Base-by-base conservation (phyloP, 2,329 filamentous ascomycete genomes). In the Zasmidium citrigriseum region DNA sequence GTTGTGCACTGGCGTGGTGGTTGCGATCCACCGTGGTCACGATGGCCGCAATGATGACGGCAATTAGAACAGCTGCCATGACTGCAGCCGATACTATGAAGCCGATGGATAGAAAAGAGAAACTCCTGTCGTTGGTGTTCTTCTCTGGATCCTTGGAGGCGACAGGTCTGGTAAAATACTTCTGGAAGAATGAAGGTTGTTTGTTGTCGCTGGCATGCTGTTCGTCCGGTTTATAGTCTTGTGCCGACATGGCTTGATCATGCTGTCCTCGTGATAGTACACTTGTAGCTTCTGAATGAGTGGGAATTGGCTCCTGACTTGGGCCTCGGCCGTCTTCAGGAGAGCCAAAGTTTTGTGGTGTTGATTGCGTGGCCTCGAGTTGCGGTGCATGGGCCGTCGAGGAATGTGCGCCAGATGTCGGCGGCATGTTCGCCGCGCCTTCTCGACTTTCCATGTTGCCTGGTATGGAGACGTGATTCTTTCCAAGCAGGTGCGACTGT, bases 81-180 rank as follows among this genome's bases (percentile, higher is more conserved):
- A 64, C 21, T 12, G 57, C 52, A 3, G 44, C 49, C 4, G 57
- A 18, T 2, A 66, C 45, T 18, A 70, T 12, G 23, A 60, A 61
- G 14, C 70, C 68, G 25, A 60, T 59, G 11, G 69, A 70, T 2
- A 66, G 59, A 47, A 70, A 64, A 1, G 69, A 67, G 58, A 72
- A 71, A 9, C 56, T 59, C 46, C 63, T 52, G 20, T 51, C 55
- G 21, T 34, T 29, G 20, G 58, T 21, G 12, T 54, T 44, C 55
- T 67, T 67, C 24, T 60, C 61, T 27, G 57, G 47, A 22, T 64
- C 61, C 20, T 24, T 29, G 24, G 47, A 53, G 9, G 41, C 53
- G 29, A 47, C 38, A 23, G 59, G 45, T 38, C 56, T 66, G 47
- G 64, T 68, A 50, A 70, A 71, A 46, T 68, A 60, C 24, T 57